Evolutionary conservation across 2,329 filamentous ascomycete species (phyloP).

Genomic region (Acarospora socialis): DNA sequence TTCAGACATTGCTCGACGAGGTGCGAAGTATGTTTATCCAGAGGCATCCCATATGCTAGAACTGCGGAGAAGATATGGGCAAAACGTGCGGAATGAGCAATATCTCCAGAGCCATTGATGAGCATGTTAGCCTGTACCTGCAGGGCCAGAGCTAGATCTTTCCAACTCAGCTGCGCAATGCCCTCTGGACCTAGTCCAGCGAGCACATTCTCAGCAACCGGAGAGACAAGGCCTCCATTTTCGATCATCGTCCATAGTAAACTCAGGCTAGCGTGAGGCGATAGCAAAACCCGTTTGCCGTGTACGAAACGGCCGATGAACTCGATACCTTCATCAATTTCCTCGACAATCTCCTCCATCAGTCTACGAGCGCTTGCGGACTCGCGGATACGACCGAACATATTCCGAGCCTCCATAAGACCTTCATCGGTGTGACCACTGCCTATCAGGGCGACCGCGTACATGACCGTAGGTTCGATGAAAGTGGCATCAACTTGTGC

Average conservation of each 20-base stretch:
- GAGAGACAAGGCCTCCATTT: slow-evolving; percentile 46
- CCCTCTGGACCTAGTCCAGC: slow-evolving; percentile 45
- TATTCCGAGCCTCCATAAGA: slow-evolving; percentile 61
- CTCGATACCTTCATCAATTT: slow-evolving; percentile 76
- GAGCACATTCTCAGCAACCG: slow-evolving; percentile 45
- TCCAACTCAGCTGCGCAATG: slow-evolving; percentile 39
- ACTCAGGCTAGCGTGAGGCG: slow-evolving; percentile 41
- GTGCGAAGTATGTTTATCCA: slow-evolving; percentile 41
- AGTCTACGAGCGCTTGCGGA: slow-evolving; percentile 36
- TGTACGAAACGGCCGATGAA: slow-evolving; percentile 47
- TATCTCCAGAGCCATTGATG: slow-evolving; percentile 31
- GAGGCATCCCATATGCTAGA: slow-evolving; percentile 36
- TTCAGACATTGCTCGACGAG: slow-evolving; percentile 45
- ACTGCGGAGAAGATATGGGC: slow-evolving; percentile 47
- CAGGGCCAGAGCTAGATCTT: slow-evolving; percentile 43
- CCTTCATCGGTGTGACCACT: slow-evolving; percentile 75
- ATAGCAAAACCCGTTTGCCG: slow-evolving; percentile 36
- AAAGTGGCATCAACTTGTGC: slow-evolving; percentile 26
- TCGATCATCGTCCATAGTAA: slow-evolving; percentile 51
- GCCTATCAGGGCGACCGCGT: slow-evolving; percentile 71
- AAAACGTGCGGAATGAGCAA: slow-evolving; percentile 45
- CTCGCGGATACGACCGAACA: slow-evolving; percentile 72
- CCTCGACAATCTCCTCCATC: slow-evolving; percentile 48
- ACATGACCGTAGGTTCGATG: slow-evolving; percentile 81
- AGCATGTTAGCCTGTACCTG: slow-evolving; percentile 43